Evolutionary conservation across 2,329 filamentous ascomycete species (phyloP).

Genomic region (Penicillium verrucosum): DNA sequence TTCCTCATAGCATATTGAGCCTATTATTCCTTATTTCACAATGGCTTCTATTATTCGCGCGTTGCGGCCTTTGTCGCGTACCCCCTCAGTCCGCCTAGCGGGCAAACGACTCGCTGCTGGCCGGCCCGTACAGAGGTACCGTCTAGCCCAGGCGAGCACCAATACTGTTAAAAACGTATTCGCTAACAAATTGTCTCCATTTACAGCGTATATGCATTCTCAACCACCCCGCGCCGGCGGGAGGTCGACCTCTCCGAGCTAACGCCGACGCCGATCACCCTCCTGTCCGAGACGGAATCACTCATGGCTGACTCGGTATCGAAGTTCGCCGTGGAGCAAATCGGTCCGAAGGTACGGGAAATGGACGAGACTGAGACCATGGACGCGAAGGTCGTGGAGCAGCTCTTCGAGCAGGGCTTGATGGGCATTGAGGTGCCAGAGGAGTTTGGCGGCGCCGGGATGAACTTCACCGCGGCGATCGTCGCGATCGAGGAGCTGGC

Average conservation of each 20-base stretch:
- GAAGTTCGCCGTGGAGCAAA: slow-evolving; percentile 85
- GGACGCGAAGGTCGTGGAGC: slow-evolving; percentile 83
- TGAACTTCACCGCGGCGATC: slow-evolving; percentile 98
- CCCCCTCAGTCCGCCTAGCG: slow-evolving; percentile 39
- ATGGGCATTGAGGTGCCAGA: slow-evolving; percentile 98
- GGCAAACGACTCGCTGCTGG: slow-evolving; percentile 37
- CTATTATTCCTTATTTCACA: slow-evolving; percentile 13
- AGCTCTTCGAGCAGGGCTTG: slow-evolving; percentile 93
- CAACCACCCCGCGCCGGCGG: slow-evolving; percentile 56
- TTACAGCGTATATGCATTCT: slow-evolving; percentile 54
- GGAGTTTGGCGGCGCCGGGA: slow-evolving; percentile 91
- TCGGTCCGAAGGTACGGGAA: slow-evolving; percentile 86
- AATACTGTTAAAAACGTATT: background rate
- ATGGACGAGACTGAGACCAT: slow-evolving; percentile 98
- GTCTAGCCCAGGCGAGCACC: background rate
- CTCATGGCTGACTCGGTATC: slow-evolving; percentile 87
- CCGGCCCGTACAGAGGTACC: slow-evolving; percentile 44
- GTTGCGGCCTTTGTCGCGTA: slow-evolving; percentile 46
- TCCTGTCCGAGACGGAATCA: slow-evolving; percentile 83
- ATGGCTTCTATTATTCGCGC: slow-evolving; percentile 51
- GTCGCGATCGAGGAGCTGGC: slow-evolving; percentile 96
- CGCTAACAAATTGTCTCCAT: background rate
- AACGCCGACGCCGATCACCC: slow-evolving; percentile 86
- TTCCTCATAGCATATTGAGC: slow-evolving; percentile 1
- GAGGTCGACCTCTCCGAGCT: slow-evolving; percentile 68